Conservation (phyloP, 805 yeast genomes). For the Citeromyces nyonsensis region DNA sequence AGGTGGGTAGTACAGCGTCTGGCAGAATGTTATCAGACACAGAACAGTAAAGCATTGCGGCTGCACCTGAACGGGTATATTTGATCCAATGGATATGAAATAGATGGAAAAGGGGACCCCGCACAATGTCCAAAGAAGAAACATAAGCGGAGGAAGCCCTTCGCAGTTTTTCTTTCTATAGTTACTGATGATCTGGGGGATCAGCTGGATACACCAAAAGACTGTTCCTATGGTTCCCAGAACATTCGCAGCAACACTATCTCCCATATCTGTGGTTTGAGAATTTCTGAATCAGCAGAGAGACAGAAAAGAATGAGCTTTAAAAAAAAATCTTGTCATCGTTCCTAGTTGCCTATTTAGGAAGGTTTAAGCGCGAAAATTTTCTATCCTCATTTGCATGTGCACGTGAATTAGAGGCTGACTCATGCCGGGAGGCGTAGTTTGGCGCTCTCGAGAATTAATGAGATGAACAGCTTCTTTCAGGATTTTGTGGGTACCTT, state of each 20-base stretch:
- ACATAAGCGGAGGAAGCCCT: conserved; percentile 84
- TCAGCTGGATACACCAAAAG: conserved; percentile 82
- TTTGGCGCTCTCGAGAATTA: too few relatives aligned
- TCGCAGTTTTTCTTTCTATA: conserved; percentile 66
- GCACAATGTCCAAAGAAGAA: conserved; percentile 68
- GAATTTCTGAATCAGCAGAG: too few relatives aligned
- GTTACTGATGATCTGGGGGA: conserved; percentile 60
- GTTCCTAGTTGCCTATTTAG: neutral
- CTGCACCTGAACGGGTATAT: conserved; percentile 70
- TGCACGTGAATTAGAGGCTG: too few relatives aligned
- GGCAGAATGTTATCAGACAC: conserved; percentile 51
- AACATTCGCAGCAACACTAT: conserved; percentile 42
- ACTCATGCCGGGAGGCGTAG: too few relatives aligned
- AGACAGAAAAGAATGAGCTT: neutral
- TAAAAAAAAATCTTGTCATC: neutral
- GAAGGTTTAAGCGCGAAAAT: neutral
- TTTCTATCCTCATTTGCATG: too few relatives aligned
- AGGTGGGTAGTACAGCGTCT: conserved; percentile 65
- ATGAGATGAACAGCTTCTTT: too few relatives aligned
- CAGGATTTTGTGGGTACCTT: too few relatives aligned
- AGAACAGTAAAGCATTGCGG: conserved; percentile 72
- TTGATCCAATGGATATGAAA: conserved; percentile 55
- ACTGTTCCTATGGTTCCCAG: conserved; percentile 84
- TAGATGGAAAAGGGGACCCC: conserved; percentile 85
- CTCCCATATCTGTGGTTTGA: too few relatives aligned